phyloP scores from a whole-genome alignment of 371 early-diverging fungal genomes.

The Mucor irregularis region DNA sequence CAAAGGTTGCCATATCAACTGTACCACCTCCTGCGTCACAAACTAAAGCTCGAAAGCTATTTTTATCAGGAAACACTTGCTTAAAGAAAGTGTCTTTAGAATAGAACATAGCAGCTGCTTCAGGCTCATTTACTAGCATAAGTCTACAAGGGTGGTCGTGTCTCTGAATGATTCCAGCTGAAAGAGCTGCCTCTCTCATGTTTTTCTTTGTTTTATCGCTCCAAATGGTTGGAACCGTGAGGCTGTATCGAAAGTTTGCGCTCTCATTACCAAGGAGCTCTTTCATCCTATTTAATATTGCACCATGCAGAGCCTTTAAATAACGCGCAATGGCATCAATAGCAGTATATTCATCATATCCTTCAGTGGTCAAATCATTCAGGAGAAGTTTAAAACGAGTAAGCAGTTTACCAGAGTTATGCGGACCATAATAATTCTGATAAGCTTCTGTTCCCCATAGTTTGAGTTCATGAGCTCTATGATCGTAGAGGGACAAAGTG shows the following conservation, averaged over 20 bases:
- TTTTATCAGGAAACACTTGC: slow-evolving; percentile 11
- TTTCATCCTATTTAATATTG: slow-evolving; percentile 12
- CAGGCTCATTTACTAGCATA: slow-evolving; percentile 53
- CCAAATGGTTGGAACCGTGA: slow-evolving; percentile 50
- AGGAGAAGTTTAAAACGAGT: slow-evolving; percentile 10
- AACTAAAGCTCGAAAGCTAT: slow-evolving; percentile 46
- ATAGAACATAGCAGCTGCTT: slow-evolving; percentile 43
- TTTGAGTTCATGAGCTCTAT: background rate
- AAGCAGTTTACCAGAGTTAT: slow-evolving; percentile 3
- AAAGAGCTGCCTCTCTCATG: slow-evolving; percentile 43
- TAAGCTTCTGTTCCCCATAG: slow-evolving; percentile 12
- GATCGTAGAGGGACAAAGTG: slow-evolving; percentile 6
- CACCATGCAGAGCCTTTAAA: slow-evolving; percentile 1
- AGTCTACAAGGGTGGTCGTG: slow-evolving; percentile 38
- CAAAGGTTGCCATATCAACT: slow-evolving; percentile 53
- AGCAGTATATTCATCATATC: background rate
- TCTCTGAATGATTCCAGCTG: slow-evolving; percentile 32
- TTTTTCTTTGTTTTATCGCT: slow-evolving; percentile 37
- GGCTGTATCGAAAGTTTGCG: slow-evolving; percentile 25
- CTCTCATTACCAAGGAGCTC: background rate
- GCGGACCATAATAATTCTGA: slow-evolving; percentile 9
- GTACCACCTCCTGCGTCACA: slow-evolving; percentile 68
- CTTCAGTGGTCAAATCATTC: background rate
- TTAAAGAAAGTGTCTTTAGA: background rate
- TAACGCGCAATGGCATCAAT: slow-evolving; percentile 11